phyloP scores from a whole-genome alignment of 192 early-diverging fungal species.

The Coemansia sp. region DNA sequence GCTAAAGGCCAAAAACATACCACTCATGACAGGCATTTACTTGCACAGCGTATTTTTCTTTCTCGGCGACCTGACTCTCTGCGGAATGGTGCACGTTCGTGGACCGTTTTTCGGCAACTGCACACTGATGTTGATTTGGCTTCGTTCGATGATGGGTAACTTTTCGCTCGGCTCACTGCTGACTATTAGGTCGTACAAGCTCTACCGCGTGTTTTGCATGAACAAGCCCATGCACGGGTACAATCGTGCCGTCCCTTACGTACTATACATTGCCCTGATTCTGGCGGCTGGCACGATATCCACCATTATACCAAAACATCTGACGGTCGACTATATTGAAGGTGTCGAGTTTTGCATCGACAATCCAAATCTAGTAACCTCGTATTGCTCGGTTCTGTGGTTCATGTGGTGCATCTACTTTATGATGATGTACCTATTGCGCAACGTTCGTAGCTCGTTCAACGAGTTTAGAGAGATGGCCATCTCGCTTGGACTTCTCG shows the following conservation, averaged over 20 bases:
- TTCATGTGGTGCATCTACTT: slow-evolving; percentile 44
- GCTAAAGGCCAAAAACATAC: slow-evolving; percentile 58
- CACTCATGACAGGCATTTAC: slow-evolving; percentile 51
- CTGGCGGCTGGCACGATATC: slow-evolving; percentile 30
- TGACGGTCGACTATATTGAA: slow-evolving; percentile 36
- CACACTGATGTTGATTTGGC: slow-evolving; percentile 51
- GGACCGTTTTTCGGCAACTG: slow-evolving; percentile 49
- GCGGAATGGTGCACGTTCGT: slow-evolving; percentile 46
- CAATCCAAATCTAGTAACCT: slow-evolving; percentile 46
- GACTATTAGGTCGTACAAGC: slow-evolving; percentile 47
- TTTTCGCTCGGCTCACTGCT: slow-evolving; percentile 47
- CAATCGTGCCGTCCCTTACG: slow-evolving; percentile 35
- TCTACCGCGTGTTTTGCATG: slow-evolving; percentile 49
- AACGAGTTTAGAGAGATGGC: slow-evolving; percentile 56
- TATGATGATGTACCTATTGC: slow-evolving; percentile 52
- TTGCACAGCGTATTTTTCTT: slow-evolving; percentile 52
- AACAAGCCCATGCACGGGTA: slow-evolving; percentile 45
- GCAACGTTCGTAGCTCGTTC: slow-evolving; percentile 56
- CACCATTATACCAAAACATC: slow-evolving; percentile 25
- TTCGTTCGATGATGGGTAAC: slow-evolving; percentile 54
- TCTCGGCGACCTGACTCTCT: slow-evolving; percentile 49
- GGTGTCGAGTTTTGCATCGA: slow-evolving; percentile 47
- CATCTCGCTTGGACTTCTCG: slow-evolving; percentile 31
- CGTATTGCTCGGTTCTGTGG: slow-evolving; percentile 36
- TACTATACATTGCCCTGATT: slow-evolving; percentile 27